Evolutionary conservation across 108 stramenopile species (phyloP), one percentile per base, ranked within the genome.

Genomic region (Conticribra guillardii): DNA sequence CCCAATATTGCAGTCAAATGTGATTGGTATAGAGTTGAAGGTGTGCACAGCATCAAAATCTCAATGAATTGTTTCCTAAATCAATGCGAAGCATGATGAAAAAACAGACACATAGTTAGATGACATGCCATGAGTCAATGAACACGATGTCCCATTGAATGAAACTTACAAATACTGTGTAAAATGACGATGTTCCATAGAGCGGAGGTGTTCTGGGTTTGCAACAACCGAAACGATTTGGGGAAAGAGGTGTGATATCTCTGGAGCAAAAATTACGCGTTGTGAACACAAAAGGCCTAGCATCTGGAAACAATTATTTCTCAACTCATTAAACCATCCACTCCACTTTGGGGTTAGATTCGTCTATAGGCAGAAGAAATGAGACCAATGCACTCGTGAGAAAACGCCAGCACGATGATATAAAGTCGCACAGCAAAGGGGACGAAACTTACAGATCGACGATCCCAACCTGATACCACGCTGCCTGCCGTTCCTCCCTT

Each of bases 401-500:
- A n/a, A n/a, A n/a, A n/a, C n/a, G n/a, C n/a, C n/a, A n/a, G n/a
- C n/a, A n/a, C n/a, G 18, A 19, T 34, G 33, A 53, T 23, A 11
- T 7, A 2, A 28, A 53, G 31, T 31, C n/a, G n/a, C n/a, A 31
- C 14, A 37, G 17, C 49, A 54, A 19, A 31, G 31, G 14, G 31
- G 52, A 4, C n/a, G 31, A 50, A 2, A 67, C 66, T 55, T 23
- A 67, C 66, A 65, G 85, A 87, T 65, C 93, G 68, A 37, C 93
- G 79, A 74, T 86, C 83, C 28, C 76, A 79, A 23, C 93, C 93
- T 29, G 87, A 50, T 23, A 91, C 87, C 23, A 94, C 76, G 64
- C 88, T 94, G 24, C 93, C 93, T 21, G 93, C 93, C n/a, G 90
- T 91, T 0, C 93, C 93, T 4, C 89, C 89, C 73, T 94, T 87